Base-by-base conservation (phyloP, 495 filamentous ascomycete species). In the Parathielavia appendiculata region DNA sequence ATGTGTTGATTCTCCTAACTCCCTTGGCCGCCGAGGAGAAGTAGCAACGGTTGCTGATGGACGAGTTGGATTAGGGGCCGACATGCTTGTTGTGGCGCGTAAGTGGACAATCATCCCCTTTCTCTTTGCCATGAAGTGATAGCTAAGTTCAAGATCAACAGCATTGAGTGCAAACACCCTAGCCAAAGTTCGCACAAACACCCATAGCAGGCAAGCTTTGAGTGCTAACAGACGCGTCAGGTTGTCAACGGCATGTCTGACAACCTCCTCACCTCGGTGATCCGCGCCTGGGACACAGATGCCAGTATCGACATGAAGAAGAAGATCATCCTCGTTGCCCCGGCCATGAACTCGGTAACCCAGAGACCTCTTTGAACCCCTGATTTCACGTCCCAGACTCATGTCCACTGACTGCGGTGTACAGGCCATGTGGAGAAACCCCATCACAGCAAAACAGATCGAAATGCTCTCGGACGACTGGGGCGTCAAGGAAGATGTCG, bases 251-350 rank as follows among this genome's bases (percentile, higher is more conserved):
- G 69, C 30, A 63, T 69, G 59, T 66, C 64, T 45, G 68, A 71
- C 44, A 67, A 71, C 52, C 61, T 72, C 20, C 63, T 95, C 4
- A 77, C 81, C 11, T 84, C 79, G 38, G 85, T 92, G 1, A 78
- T 95, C n/a, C 75, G 92, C 23, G 92, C 92, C 1, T 96, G 92
- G 92, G 92, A 96, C 71, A 85, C 84, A 1, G 84, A 83, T 17
- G 83, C 83, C 30, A 65, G 73, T 48, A 75, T 87, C 10, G 85
- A 88, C 60, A 65, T 60, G 20, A 67, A 69, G 61, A 74, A 69
- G 64, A 84, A 82, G 68, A 67, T 69, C 32, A 86, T 89, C 50
- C 41, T 87, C 5, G 85, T 88, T 0, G 87, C 77, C 1, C 75
- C 76, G 44, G 70, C 67, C 17, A 71, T 70, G 67, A 71, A 71